These are phyloP conservation scores for Trametopsis cervina DNA, from an alignment of 768 basidiomycete species.

Conservation along the genomic window DNA sequence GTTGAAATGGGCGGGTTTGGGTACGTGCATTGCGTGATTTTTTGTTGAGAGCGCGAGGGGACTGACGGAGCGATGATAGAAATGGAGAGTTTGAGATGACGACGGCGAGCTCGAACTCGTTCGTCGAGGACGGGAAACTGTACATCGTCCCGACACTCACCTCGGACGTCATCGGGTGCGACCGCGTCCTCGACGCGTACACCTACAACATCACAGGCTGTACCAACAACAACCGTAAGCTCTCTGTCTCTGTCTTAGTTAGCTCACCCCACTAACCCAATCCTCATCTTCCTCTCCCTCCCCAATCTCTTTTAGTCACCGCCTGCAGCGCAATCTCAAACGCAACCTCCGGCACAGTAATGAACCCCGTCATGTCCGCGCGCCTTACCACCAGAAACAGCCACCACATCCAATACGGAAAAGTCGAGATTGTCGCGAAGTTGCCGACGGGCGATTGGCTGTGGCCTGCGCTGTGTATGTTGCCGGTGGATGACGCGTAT, in stretches of 20 bases:
- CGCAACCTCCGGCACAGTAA: slow-evolving; percentile 52
- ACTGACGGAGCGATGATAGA: slow-evolving; percentile 32
- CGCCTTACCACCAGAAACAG: slow-evolving; percentile 68
- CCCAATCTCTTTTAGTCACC: slow-evolving; percentile 17
- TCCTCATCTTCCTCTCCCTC: background rate
- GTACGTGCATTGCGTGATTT: slow-evolving; percentile 31
- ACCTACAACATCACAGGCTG: slow-evolving; percentile 80
- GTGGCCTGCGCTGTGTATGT: slow-evolving; percentile 83
- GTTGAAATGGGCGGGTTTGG: slow-evolving; percentile 80
- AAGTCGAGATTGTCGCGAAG: slow-evolving; percentile 78
- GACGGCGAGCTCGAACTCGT: slow-evolving; percentile 69
- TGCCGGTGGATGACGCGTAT: slow-evolving; percentile 59
- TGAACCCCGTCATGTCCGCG: slow-evolving; percentile 81
- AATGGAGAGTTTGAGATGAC: slow-evolving; percentile 86
- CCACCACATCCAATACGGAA: slow-evolving; percentile 71
- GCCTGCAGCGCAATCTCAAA: slow-evolving; percentile 74
- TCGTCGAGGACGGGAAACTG: slow-evolving; percentile 61
- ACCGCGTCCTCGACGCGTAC: slow-evolving; percentile 54
- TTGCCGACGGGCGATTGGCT: slow-evolving; percentile 63
- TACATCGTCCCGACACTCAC: slow-evolving; percentile 87
- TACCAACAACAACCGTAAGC: slow-evolving; percentile 53
- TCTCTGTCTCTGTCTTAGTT: background rate
- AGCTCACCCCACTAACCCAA: background rate
- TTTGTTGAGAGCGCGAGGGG: background rate
- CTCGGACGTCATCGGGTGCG: slow-evolving; percentile 51